phyloP scores from a whole-genome alignment of 768 basidiomycete species.

The Tulasnella calospora region DNA sequence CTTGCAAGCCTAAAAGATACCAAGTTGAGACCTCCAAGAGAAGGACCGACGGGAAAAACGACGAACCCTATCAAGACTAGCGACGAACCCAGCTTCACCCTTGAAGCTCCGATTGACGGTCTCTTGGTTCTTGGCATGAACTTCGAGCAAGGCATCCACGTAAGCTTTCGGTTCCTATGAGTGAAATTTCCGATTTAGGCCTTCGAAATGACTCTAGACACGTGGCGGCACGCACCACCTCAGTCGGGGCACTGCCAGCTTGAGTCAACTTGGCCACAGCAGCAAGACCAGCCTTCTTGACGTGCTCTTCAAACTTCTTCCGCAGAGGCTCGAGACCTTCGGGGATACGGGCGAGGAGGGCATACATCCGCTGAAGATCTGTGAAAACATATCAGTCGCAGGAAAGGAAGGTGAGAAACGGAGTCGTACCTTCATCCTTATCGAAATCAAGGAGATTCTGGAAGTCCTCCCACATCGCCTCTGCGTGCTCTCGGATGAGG shows the following conservation, averaged over 20 bases:
- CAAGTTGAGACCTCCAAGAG: not conserved
- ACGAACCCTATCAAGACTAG: conserved; percentile 65
- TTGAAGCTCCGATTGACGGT: conserved; percentile 84
- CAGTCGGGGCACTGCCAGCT: conserved; percentile 44
- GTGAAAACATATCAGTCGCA: not conserved
- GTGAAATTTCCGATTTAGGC: not conserved
- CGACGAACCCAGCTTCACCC: conserved; percentile 90
- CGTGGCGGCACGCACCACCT: conserved; percentile 42
- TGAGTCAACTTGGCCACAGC: conserved; percentile 69
- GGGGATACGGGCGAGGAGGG: conserved; percentile 81
- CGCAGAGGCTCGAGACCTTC: conserved; percentile 87
- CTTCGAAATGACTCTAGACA: not conserved
- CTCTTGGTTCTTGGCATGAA: conserved; percentile 87
- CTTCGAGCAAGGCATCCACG: conserved; percentile 84
- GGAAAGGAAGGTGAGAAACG: not conserved
- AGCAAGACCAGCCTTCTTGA: conserved; percentile 58
- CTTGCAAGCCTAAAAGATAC: conserved; percentile 65
- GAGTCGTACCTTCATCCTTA: conserved; percentile 62
- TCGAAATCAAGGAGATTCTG: conserved; percentile 85
- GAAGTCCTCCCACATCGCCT: conserved; percentile 89
- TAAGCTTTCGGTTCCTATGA: conserved; percentile 83
- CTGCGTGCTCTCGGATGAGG: conserved; percentile 80
- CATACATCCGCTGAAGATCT: conserved; percentile 93
- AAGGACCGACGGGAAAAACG: not conserved
- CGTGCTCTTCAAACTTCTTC: conserved; percentile 91